Conservation (phyloP, 202 grass and related monocot genomes). For the Zizania palustris region DNA sequence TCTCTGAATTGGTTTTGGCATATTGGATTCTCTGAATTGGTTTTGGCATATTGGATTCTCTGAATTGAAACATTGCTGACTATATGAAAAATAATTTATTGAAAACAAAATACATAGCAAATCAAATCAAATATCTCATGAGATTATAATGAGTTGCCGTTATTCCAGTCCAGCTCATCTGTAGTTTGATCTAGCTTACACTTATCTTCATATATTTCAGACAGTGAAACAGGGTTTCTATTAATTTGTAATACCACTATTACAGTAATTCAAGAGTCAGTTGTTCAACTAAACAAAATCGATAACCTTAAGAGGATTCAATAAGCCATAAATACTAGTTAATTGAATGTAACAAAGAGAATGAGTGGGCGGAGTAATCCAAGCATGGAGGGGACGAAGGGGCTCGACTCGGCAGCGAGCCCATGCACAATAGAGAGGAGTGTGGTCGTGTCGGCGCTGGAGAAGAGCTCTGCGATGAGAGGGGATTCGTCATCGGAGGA, state of each 20-base stretch:
- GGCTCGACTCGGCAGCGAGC: slow-evolving; percentile 18
- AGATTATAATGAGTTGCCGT: not conserved
- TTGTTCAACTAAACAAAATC: not conserved
- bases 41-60: slow-evolving; percentile 99
- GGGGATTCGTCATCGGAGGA: slow-evolving; percentile 41
- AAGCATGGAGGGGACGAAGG: slow-evolving; percentile 41
- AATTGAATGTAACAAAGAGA: too few species aligned
- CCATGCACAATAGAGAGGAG: slow-evolving; percentile 48
- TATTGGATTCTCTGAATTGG: slow-evolving; percentile 98
- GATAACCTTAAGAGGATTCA: not conserved
- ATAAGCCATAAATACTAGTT: not conserved
- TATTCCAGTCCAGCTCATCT: not conserved
- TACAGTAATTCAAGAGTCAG: not conserved
- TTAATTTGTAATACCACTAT: not conserved
- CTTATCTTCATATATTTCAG: not conserved
- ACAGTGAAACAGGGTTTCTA: not conserved
- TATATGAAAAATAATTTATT: slow-evolving; percentile 20
- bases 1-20: slow-evolving; percentile 99
- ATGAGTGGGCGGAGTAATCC: slow-evolving; percentile 41
- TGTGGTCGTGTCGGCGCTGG: slow-evolving; percentile 36
- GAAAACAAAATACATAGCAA: slow-evolving; percentile 24
- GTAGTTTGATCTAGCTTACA: not conserved
- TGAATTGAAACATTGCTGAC: slow-evolving; percentile 51
- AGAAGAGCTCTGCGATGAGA: slow-evolving; percentile 54
- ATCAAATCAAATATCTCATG: not conserved